Evolutionary conservation across 2,329 filamentous ascomycete species (phyloP).

Genomic region (Calonectria crousiana): DNA sequence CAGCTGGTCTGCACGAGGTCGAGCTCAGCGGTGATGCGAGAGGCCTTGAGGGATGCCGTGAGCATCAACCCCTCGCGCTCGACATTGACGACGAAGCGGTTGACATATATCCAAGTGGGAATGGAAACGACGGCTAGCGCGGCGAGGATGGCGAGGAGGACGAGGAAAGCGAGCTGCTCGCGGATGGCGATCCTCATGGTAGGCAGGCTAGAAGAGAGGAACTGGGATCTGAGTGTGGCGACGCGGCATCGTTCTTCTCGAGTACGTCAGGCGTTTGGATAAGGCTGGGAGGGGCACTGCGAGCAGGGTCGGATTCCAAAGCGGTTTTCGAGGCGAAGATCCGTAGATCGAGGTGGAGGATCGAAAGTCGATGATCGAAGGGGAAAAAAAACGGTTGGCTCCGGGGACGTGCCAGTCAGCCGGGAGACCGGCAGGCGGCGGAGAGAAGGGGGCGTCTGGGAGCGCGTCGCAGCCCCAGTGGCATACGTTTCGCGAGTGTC

Average conservation of each 20-base stretch:
- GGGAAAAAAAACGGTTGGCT: not conserved
- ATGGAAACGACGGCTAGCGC: constrained; percentile 84
- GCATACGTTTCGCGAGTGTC: not conserved
- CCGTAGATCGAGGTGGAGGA: not conserved
- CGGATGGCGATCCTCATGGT: constrained; percentile 88
- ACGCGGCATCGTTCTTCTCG: constrained; percentile 44
- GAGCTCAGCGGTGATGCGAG: constrained; percentile 83
- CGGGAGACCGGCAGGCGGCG: not conserved
- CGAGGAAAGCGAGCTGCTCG: constrained; percentile 85
- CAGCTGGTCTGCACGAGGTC: constrained; percentile 82
- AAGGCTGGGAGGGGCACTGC: constrained; percentile 9
- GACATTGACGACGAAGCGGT: constrained; percentile 64
- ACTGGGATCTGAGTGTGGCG: constrained; percentile 33
- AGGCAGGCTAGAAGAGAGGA: constrained; percentile 41
- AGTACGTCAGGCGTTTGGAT: constrained; percentile 26
- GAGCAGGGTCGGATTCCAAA: constrained; percentile 2
- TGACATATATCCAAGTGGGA: constrained; percentile 75
- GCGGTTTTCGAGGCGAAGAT: not conserved
- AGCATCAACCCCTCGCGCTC: constrained; percentile 75
- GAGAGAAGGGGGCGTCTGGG: constrained; percentile 9
- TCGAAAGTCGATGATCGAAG: not conserved
- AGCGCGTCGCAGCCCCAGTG: constrained; percentile 1
- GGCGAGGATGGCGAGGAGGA: constrained; percentile 79
- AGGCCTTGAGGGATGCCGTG: constrained; percentile 88
- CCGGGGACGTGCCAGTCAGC: not conserved